These are phyloP conservation scores for Berberis thunbergii DNA, from an alignment of 164 flowering plant genomes.

Conservation along the genomic window DNA sequence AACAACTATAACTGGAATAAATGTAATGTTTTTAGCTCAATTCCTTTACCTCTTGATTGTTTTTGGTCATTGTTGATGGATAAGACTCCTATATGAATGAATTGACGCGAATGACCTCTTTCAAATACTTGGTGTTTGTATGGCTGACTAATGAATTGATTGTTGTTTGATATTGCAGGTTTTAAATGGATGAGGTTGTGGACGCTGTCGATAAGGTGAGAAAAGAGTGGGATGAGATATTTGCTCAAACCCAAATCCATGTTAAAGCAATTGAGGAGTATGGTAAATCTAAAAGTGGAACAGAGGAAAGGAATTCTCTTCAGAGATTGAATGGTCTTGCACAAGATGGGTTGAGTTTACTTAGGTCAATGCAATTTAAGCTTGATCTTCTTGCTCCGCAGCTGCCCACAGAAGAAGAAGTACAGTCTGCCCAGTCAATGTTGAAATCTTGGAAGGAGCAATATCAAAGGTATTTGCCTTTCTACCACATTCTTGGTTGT, in stretches of 20 bases:
- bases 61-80: no score
- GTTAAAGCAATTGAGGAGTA: constrained; percentile 53
- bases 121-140: no score
- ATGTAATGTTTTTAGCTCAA: no score
- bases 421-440: constrained; percentile 43
- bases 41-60: no score
- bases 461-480: constrained; percentile 33
- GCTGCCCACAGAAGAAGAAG: constrained; percentile 45
- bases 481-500: neutral
- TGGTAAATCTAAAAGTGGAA: constrained; percentile 31
- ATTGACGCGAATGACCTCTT: no score
- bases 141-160: no score
- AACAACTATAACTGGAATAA: no score
- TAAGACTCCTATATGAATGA: no score
- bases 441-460: constrained; percentile 62
- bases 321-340: constrained; percentile 78
- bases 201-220: constrained; percentile 61
- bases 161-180: neutral
- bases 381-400: constrained; percentile 87
- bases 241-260: constrained; percentile 28
- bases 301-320: constrained; percentile 43
- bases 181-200: constrained; percentile 61
- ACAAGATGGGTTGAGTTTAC: constrained; percentile 63
- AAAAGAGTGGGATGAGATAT: constrained; percentile 63
- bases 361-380: constrained; percentile 52